These are phyloP conservation scores for Calonectria henricotiae DNA, from an alignment of 2,329 filamentous ascomycete species.

Conservation along the genomic window DNA sequence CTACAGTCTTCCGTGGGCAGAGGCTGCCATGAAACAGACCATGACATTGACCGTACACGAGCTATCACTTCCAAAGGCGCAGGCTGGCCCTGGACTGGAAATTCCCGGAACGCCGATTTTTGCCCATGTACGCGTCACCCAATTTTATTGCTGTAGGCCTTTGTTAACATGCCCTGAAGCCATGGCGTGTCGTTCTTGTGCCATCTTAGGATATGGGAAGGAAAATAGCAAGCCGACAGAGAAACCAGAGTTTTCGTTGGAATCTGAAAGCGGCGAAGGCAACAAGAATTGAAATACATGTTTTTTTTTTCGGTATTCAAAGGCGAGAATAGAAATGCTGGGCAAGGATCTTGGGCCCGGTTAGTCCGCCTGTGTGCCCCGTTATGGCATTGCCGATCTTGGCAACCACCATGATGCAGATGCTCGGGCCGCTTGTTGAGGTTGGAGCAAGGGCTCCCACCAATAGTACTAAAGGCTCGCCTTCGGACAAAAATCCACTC, in stretches of 20 bases:
- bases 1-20: not conserved
- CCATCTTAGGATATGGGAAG: not conserved
- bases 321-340: not conserved
- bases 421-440: not conserved
- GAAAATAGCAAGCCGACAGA: too few species aligned
- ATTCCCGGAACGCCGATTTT: not conserved
- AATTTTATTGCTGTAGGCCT: fast-evolving
- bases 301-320: not conserved
- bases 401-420: not conserved
- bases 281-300: not conserved
- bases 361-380: not conserved
- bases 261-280: not conserved
- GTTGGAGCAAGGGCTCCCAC: not conserved
- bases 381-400: not conserved
- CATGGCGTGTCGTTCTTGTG: not conserved
- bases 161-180: not conserved
- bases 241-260: not conserved
- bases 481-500: not conserved
- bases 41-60: not conserved
- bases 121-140: not conserved
- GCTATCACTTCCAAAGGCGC: slow-evolving; percentile 4
- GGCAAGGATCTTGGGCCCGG: not conserved
- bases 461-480: not conserved
- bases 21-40: not conserved
- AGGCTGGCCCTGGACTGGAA: slow-evolving; percentile 2